Base-by-base conservation (phyloP, 495 filamentous ascomycete species). In the Sporormia fimetaria region DNA sequence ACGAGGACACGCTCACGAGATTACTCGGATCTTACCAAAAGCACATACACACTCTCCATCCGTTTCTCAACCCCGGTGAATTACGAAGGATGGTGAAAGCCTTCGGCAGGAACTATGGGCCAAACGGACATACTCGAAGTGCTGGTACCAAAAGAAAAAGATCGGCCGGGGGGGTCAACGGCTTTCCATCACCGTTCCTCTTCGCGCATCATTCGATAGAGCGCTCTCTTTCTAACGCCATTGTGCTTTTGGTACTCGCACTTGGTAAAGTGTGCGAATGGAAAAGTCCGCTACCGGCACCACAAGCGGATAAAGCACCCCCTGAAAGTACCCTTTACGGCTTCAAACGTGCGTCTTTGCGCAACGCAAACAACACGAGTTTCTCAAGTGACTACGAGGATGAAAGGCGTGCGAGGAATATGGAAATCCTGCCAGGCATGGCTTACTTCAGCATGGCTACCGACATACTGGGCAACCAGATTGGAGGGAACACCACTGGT, bases 361-460 rank as follows among this genome's bases (percentile, higher is more conserved):
- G 36, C 49, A 30, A 57, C 46, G 21, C 49, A 23, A 24, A 44
- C 52, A 9, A 34, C 44, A 11, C 25, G 49, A 41, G 44, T 27
- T 44, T 47, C 33, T 37, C 38, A 17, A 25, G 36, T 27, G 27
- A 52, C 35, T 31, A 47, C 33, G 40, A 30, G 6, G 12, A 14
- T 0, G 52, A 49, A 3, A 35, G 5, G 9, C 40, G 27, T n/a
- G 29, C 34, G 29, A 34, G 74, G 37, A 94, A 98, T 55, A 59
- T 87, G n/a, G 85, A 94, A 54, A 69, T 80, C 5, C 81, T 96
- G 44, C 88, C 90, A 1, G 90, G 90, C 0, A 62, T 95, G 41
- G 79, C 83, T 12, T 92, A 93, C 55, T 95, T 86, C 61, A 80
- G 78, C 10, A 76, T 83, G 47, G 90, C 87, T 1, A 79, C 80